Base-by-base conservation (phyloP, 768 basidiomycete species). In the Suillus sp. region DNA sequence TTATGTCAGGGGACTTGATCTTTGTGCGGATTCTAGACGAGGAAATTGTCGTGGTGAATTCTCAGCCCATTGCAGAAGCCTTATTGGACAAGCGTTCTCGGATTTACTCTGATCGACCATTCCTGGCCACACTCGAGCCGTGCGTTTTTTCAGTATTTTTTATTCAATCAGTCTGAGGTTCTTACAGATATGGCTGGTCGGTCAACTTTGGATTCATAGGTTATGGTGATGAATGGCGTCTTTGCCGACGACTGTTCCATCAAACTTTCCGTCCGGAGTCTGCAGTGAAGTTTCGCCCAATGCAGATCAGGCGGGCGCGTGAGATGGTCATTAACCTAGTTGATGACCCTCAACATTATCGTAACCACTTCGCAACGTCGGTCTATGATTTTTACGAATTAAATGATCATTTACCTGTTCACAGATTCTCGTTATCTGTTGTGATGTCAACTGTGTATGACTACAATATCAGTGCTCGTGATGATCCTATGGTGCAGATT, bases 201-300 rank as follows among this genome's bases (percentile, higher is more conserved):
- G 18, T 42, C 34, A 37, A 40, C 20, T 63, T 63, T 20, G 56
- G 9, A 13, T 63, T 63, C 35, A 25, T 25, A 11, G 2, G 9
- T 2, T 63, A 63, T 27, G 56, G 56, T 4, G 53, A 62, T 30
- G 35, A 62, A 34, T 62, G 61, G 59, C 75, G 78, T 47, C 66
- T 69, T 7, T 76, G 75, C 65, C 70, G 79, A 48, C 71, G 74
- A 51, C 63, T 70, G 34, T 79, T 79, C 61, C 75, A 78, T 65
- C 76, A 79, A 53, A 75, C 74, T 59, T 78, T 80, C 62, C 75
- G 78, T 54, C 65, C 74, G 27, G 74, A 73, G 14, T 64, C 76
- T 56, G 60, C 69, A 25, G 37, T 55, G 1, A 62, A 62, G 2
- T 75, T 71, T 51, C 67, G 71, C 50, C 69, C 71, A 20, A 60